These are phyloP conservation scores for Pichia nakasei DNA, from an alignment of 805 yeast species.

Conservation along the genomic window DNA sequence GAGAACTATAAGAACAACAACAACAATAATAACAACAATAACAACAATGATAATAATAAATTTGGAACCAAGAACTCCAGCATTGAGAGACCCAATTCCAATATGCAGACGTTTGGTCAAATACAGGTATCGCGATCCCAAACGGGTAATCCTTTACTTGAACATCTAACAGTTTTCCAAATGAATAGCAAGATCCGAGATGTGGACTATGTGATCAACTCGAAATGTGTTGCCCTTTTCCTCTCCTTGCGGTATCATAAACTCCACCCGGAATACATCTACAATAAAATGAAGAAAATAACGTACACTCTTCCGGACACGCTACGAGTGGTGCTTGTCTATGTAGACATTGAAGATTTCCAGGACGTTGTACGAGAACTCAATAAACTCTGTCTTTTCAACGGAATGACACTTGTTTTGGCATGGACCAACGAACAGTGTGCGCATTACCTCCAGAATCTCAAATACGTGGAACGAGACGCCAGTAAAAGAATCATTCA, in stretches of 20 bases:
- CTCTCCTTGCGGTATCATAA: conserved; percentile 66
- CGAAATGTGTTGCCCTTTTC: conserved; percentile 49
- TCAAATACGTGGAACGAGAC: conserved; percentile 27
- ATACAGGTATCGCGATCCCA: conserved; percentile 58
- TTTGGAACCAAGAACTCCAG: no score
- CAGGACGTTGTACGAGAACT: conserved; percentile 40
- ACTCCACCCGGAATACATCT: conserved; percentile 66
- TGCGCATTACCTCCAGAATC: conserved; percentile 31
- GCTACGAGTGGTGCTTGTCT: conserved; percentile 44
- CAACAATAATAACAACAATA: no score
- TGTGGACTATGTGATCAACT: conserved; percentile 59
- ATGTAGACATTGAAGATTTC: conserved; percentile 57
- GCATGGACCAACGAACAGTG: conserved; percentile 53
- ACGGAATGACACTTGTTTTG: conserved; percentile 39
- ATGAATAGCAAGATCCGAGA: conserved; percentile 39
- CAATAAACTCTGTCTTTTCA: conserved; percentile 39
- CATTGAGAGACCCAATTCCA: no score
- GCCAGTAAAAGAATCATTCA: conserved; percentile 29
- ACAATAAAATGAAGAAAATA: conserved; percentile 40
- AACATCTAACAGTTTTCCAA: conserved; percentile 42
- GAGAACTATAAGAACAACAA: not conserved
- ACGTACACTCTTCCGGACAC: conserved; percentile 16
- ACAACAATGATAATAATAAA: no score
- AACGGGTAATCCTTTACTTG: conserved; percentile 62
- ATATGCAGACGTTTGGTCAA: conserved; percentile 4